Conservation (phyloP, 768 basidiomycete species). For the Trametes maxima region DNA sequence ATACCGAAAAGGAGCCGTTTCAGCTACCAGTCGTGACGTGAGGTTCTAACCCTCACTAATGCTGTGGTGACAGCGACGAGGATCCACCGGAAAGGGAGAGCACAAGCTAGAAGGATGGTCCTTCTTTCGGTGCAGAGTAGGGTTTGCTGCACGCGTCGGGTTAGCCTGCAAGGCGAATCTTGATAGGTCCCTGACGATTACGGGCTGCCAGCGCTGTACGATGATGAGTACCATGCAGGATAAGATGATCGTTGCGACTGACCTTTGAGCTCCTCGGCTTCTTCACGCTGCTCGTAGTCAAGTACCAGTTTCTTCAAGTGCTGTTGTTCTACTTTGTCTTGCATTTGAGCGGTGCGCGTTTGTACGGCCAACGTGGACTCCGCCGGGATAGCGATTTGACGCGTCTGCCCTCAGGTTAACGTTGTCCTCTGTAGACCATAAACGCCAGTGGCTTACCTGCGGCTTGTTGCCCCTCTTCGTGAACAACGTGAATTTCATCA, state of each 20-base stretch:
- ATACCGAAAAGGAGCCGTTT: slow-evolving; percentile 20
- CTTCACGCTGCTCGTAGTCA: slow-evolving; percentile 88
- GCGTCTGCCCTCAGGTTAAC: slow-evolving; percentile 49
- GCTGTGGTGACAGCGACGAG: slow-evolving; percentile 4
- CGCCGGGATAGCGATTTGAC: slow-evolving; percentile 87
- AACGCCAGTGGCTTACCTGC: slow-evolving; percentile 54
- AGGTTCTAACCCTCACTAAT: slow-evolving; percentile 3
- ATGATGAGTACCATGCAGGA: neutral
- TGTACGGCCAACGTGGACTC: slow-evolving; percentile 89
- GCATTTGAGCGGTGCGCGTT: slow-evolving; percentile 87
- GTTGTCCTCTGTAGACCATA: neutral
- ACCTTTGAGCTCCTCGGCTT: slow-evolving; percentile 83
- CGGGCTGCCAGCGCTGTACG: slow-evolving; percentile 66
- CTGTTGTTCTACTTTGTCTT: slow-evolving; percentile 96
- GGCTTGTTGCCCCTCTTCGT: slow-evolving; percentile 94
- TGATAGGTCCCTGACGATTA: slow-evolving; percentile 66
- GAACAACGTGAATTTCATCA: slow-evolving; percentile 92
- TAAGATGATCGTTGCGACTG: neutral
- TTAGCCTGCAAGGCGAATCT: slow-evolving; percentile 77
- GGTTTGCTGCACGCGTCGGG: neutral
- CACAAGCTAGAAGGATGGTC: slow-evolving; percentile 18
- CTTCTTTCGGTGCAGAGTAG: slow-evolving; percentile 9
- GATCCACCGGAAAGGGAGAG: slow-evolving; percentile 14
- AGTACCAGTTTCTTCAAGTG: slow-evolving; percentile 95
- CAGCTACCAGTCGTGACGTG: slow-evolving; percentile 21